Percentiles rank a stretch among this genome's conserved stretches.
Conservation (phyloP, 169 alveolate genomes). For the Ichthyophthirius multifiliis region DNA sequence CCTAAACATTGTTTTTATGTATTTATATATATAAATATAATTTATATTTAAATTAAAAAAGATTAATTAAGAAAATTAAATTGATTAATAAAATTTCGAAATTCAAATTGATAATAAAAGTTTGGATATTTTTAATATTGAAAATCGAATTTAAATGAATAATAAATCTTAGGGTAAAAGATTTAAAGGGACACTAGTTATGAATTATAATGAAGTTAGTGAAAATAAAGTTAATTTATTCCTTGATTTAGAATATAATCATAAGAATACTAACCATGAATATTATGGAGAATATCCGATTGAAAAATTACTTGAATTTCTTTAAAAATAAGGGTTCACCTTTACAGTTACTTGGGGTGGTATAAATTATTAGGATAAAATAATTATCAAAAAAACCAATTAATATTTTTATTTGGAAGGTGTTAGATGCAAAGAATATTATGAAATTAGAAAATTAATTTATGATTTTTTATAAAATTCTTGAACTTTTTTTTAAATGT, state of each 20-base stretch:
- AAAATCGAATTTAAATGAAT: neutral
- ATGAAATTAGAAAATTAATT: neutral
- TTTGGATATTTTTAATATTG: neutral
- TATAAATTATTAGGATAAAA: neutral
- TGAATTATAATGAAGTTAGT: slow-evolving; percentile 2
- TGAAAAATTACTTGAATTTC: neutral
- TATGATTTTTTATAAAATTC: neutral
- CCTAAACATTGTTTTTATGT: neutral
- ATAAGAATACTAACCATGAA: neutral
- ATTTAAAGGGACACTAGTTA: neutral
- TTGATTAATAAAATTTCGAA: neutral
- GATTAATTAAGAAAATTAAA: slow-evolving; percentile 1
- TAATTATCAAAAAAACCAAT: neutral
- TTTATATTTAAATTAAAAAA: neutral
- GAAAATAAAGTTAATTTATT: neutral
- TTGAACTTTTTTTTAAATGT: no score
- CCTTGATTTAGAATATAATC: neutral
- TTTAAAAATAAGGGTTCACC: neutral
- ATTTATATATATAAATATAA: neutral
- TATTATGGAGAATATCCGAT: neutral
- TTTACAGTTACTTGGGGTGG: slow-evolving; percentile 10
- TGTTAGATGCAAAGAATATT: neutral
- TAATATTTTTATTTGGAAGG: neutral
- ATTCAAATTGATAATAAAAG: neutral
- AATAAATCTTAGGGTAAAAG: neutral